phyloP scores from a whole-genome alignment of 495 filamentous ascomycete genomes.

The Pseudevernia furfuracea region DNA sequence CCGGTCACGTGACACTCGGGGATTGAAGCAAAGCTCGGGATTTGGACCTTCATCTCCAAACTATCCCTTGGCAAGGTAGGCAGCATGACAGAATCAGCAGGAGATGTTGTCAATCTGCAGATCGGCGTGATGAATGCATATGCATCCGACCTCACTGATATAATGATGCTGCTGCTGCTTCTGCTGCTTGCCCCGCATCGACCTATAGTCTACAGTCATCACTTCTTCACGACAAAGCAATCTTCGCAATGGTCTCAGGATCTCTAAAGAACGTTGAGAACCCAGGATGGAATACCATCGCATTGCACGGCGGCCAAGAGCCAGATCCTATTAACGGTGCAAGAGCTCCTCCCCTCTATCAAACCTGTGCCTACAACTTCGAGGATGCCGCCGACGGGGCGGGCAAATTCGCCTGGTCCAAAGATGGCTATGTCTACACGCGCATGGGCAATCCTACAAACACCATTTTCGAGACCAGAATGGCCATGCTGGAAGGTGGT shows the following conservation, averaged over 20 bases:
- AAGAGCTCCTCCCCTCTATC: not conserved
- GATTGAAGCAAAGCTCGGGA: too few relatives aligned
- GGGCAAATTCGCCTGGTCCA: not conserved
- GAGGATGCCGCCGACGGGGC: not conserved
- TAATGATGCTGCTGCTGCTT: too few relatives aligned
- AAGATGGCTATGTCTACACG: not conserved
- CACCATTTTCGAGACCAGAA: not conserved
- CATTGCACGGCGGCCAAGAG: not conserved
- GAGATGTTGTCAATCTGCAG: too few relatives aligned
- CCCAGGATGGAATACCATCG: not conserved
- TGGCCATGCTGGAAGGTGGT: not conserved
- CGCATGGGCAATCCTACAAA: not conserved
- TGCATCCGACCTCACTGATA: too few relatives aligned
- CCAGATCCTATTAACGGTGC: not conserved
- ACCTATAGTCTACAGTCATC: too few relatives aligned
- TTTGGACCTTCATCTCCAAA: too few relatives aligned
- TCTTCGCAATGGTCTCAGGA: not conserved
- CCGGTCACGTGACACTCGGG: too few relatives aligned
- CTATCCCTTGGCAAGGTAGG: too few relatives aligned
- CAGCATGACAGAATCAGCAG: too few relatives aligned
- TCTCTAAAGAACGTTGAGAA: not conserved
- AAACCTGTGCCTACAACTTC: not conserved
- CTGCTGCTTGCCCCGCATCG: too few relatives aligned
- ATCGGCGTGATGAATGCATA: too few relatives aligned
- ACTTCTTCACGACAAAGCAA: too few relatives aligned